Base-by-base conservation (phyloP, 108 stramenopile species). In the Nitzschia sp. region DNA sequence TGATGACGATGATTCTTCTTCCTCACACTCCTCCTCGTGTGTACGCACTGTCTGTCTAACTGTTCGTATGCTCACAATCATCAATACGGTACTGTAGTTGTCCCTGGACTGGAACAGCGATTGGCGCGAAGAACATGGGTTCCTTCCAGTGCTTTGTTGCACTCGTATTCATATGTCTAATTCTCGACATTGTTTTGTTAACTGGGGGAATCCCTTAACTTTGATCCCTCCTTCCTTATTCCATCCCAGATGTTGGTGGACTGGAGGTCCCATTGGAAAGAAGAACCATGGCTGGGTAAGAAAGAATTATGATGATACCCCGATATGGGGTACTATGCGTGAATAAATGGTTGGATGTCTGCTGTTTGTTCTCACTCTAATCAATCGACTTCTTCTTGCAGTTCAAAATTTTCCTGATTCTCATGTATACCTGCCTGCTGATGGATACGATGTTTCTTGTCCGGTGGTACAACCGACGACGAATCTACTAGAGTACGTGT, bases 121-220 rank as follows among this genome's bases (percentile, higher is more conserved):
- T 96, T 63, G 92, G 91, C 5, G 72, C 67, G 58, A 88, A 85
- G 63, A 94, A 93, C 47, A 85, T 94, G 86, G 16, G 48, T 4
- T 68, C 85, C 28, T 93, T 94, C 72, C 80, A 80, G 58, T 60
- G 33, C 25, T 95, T 94, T 79, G 87, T 94, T 13, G 68, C 59
- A 13, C 52, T 87, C 19, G 80, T 89, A 23, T 86, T 89, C 63
- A 19, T 83, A 2, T 86, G 83, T 53, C 64, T 89, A 9, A 76
- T 89, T 22, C 79, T 89, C 74, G 72, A 81, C 66, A 76, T 81
- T 53, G 28, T 76, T 27, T 58, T 81, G 31, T 52, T 81, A 46
- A 76, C 80, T 25, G 57, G 86, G 84, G 78, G 66, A 22, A 53
- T 69, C 22, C 60, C 60, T 41, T 61, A 61, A 61, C 41, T n/a